These are phyloP conservation scores for Eutrema salsugineum DNA, from an alignment of 441 rosid species.

Conservation along the genomic window DNA sequence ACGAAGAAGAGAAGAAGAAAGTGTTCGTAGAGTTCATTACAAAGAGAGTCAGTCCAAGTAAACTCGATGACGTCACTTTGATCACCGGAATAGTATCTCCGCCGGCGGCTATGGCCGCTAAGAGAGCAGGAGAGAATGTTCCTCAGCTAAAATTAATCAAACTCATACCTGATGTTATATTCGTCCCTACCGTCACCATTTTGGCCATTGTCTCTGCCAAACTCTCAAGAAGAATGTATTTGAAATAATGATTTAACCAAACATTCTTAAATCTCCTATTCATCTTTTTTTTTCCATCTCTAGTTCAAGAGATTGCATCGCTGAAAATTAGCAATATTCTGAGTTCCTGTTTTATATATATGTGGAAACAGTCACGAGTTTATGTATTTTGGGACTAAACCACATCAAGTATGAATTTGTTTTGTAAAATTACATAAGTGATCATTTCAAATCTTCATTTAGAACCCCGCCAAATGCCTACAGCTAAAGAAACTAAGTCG, in stretches of 20 bases:
- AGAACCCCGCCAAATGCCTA: too few relatives aligned
- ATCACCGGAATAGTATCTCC: slow-evolving; percentile 61
- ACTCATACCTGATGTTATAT: slow-evolving; percentile 70
- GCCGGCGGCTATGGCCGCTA: slow-evolving; percentile 86
- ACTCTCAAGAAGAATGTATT: slow-evolving; percentile 59
- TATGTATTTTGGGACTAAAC: too few relatives aligned
- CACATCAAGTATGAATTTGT: too few relatives aligned
- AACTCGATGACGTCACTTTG: slow-evolving; percentile 55
- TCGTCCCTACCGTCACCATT: slow-evolving; percentile 68
- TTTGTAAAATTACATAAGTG: too few relatives aligned
- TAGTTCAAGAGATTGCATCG: not conserved
- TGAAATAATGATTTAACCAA: slow-evolving; percentile 16
- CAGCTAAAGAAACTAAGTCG: too few relatives aligned
- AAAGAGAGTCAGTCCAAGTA: slow-evolving; percentile 39
- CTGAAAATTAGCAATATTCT: too few relatives aligned
- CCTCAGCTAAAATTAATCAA: slow-evolving; percentile 66
- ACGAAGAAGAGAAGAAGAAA: slow-evolving; percentile 28
- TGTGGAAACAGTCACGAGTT: not conserved
- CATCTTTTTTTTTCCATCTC: not conserved
- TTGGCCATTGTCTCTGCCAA: slow-evolving; percentile 61
- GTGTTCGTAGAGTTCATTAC: slow-evolving; percentile 45
- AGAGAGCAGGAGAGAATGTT: slow-evolving; percentile 76
- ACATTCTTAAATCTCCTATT: not conserved
- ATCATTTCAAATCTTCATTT: too few relatives aligned
- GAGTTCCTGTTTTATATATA: too few relatives aligned